Percentiles rank a stretch among this genome's conserved stretches.
Conservation (phyloP, 2,329 filamentous ascomycete genomes). For the Achaetomium macrosporum region DNA sequence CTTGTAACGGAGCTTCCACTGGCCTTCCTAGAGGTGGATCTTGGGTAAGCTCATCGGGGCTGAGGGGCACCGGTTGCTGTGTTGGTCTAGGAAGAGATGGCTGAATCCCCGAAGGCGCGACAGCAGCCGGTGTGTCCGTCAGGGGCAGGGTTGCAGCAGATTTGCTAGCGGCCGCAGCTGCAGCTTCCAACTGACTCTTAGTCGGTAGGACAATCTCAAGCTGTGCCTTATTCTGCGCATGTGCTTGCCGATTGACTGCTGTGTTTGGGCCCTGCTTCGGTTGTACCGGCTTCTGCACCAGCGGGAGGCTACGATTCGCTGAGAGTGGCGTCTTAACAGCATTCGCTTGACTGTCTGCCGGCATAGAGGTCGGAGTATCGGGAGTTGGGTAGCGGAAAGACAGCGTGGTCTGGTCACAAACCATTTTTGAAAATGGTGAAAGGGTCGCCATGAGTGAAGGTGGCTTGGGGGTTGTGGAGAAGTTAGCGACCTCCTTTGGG, state of each 20-base stretch:
- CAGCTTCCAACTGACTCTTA: slow-evolving; percentile 31
- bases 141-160: neutral
- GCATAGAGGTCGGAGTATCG: slow-evolving; percentile 27
- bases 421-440: slow-evolving; percentile 46
- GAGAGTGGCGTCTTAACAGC: slow-evolving; percentile 22
- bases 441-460: slow-evolving; percentile 36
- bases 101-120: neutral
- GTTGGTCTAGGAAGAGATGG: neutral
- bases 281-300: slow-evolving; percentile 16
- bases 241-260: slow-evolving; percentile 25
- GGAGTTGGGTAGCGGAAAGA: slow-evolving; percentile 37
- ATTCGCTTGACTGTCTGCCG: slow-evolving; percentile 27
- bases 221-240: slow-evolving; percentile 33
- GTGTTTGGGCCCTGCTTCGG: slow-evolving; percentile 17
- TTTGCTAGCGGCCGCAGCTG: slow-evolving; percentile 9
- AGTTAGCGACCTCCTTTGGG: slow-evolving; percentile 30
- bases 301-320: slow-evolving; percentile 28
- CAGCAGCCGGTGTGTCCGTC: neutral
- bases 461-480: slow-evolving; percentile 22
- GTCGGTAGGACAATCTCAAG: slow-evolving; percentile 46
- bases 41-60: slow-evolving; percentile 19
- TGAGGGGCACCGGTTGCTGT: neutral
- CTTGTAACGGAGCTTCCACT: slow-evolving; percentile 11
- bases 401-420: slow-evolving; percentile 39
- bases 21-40: neutral